Percentiles rank a stretch among this genome's conserved stretches.
These are phyloP conservation scores for Cryphonectria parasitica DNA, from an alignment of 2,329 filamentous ascomycete species.

Conservation along the genomic window DNA sequence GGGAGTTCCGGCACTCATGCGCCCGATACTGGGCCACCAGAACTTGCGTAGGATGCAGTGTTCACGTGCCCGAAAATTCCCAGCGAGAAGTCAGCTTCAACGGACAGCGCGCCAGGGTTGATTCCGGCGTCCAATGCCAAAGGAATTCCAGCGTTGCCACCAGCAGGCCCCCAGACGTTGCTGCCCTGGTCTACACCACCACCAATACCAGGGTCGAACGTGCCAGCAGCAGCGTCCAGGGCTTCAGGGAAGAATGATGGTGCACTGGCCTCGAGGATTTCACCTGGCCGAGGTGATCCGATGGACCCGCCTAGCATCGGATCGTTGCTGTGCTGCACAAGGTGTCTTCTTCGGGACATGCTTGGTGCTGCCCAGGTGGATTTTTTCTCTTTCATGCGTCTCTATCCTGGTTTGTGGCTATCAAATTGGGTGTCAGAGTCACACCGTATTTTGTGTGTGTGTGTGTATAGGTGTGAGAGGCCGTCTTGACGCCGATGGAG, in stretches of 20 bases:
- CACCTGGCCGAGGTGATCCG: not conserved
- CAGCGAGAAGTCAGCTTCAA: not conserved
- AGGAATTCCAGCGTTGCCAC: not conserved
- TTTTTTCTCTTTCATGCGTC: not conserved
- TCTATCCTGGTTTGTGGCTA: not conserved
- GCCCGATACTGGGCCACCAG: not conserved
- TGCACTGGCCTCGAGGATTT: not conserved
- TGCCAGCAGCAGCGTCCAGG: not conserved
- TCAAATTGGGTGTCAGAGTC: not conserved
- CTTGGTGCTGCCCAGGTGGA: not conserved
- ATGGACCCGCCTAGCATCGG: constrained; percentile 4
- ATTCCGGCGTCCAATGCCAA: not conserved
- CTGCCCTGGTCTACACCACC: not conserved
- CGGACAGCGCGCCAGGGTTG: not conserved
- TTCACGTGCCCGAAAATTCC: not conserved
- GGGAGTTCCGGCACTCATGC: not conserved
- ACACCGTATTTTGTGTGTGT: not conserved
- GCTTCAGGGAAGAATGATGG: not conserved
- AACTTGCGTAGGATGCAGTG: not conserved
- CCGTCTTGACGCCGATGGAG: not conserved
- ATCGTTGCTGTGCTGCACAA: not conserved
- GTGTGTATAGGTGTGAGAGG: not conserved
- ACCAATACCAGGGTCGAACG: not conserved
- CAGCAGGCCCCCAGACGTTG: not conserved
- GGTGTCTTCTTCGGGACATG: not conserved